Percentiles rank a stretch among this genome's conserved stretches.
Conservation (phyloP, 2,329 filamentous ascomycete genomes). For the Botrytis sinoallii region DNA sequence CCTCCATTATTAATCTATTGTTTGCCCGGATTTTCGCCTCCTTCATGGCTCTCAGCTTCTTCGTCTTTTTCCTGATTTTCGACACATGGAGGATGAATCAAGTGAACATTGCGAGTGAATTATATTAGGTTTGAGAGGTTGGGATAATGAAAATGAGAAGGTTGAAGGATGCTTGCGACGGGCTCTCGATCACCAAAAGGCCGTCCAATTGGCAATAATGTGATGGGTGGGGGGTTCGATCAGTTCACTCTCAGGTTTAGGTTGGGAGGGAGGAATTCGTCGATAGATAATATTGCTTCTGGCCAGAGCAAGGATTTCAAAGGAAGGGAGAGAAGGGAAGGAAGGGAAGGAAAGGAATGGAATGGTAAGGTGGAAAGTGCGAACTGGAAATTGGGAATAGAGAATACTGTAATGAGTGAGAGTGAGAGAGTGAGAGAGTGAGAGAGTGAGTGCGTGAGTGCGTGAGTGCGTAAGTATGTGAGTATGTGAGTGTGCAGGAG, state of each 20-base stretch:
- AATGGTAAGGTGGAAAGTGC: not conserved
- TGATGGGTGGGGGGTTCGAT: not conserved
- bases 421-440: not conserved
- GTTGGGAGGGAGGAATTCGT: no score
- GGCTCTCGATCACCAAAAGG: slow-evolving; percentile 7
- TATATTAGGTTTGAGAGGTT: not conserved
- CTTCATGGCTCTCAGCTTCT: slow-evolving; percentile 21
- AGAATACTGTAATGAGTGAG: slow-evolving; percentile 1
- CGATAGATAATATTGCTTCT: slow-evolving; percentile 6
- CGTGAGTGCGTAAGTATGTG: not conserved
- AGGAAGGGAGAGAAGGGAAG: not conserved
- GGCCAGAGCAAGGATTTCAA: not conserved
- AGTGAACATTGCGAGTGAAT: not conserved
- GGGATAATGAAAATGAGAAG: not conserved
- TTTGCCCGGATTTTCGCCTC: slow-evolving; percentile 16
- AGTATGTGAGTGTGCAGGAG: not conserved
- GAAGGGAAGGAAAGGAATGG: not conserved
- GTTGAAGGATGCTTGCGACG: slow-evolving; percentile 16
- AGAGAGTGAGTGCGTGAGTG: not conserved
- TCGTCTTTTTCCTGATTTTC: slow-evolving; percentile 25
- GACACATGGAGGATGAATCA: slow-evolving; percentile 30
- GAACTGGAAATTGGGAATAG: not conserved
- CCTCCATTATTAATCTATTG: slow-evolving; percentile 17
- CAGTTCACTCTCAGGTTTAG: not conserved
- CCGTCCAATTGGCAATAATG: slow-evolving; percentile 11